Conservation (phyloP, 768 basidiomycete species). For the Nidularia sp. region DNA sequence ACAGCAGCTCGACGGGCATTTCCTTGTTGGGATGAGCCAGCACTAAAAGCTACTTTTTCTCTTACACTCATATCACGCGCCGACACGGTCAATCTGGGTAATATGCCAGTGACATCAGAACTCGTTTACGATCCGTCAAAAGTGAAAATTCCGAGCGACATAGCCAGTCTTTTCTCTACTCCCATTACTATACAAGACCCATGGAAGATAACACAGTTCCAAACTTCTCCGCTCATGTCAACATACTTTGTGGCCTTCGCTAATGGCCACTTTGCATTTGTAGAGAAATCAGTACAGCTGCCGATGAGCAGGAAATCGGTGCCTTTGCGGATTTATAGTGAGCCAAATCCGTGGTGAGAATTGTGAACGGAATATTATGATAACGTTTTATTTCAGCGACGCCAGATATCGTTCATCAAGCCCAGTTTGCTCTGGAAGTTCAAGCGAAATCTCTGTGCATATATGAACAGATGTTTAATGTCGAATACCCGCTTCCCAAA, state of each 20-base stretch:
- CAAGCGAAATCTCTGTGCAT: constrained; percentile 77
- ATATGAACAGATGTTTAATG: constrained; percentile 91
- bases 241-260: constrained; percentile 88
- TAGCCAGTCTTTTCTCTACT: constrained; percentile 37
- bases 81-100: constrained; percentile 76
- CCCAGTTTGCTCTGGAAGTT: constrained; percentile 84
- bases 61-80: constrained; percentile 77
- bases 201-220: constrained; percentile 85
- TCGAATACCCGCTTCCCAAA: constrained; percentile 91
- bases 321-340: constrained; percentile 83
- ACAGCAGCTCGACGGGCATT: constrained; percentile 81
- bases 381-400: constrained; percentile 48
- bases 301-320: constrained; percentile 77
- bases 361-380: not conserved
- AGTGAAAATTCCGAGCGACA: constrained; percentile 4
- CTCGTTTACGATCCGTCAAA: no score
- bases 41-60: constrained; percentile 78
- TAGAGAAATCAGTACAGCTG: constrained; percentile 74
- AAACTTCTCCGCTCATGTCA: constrained; percentile 82
- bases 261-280: constrained; percentile 70
- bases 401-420: constrained; percentile 76
- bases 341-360: constrained; percentile 8
- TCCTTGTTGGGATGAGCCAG: constrained; percentile 93
- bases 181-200: constrained; percentile 31
- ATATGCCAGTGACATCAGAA: constrained; percentile 79